These are phyloP conservation scores for Panellus pusillus DNA, from an alignment of 768 basidiomycete genomes.

Conservation along the genomic window DNA sequence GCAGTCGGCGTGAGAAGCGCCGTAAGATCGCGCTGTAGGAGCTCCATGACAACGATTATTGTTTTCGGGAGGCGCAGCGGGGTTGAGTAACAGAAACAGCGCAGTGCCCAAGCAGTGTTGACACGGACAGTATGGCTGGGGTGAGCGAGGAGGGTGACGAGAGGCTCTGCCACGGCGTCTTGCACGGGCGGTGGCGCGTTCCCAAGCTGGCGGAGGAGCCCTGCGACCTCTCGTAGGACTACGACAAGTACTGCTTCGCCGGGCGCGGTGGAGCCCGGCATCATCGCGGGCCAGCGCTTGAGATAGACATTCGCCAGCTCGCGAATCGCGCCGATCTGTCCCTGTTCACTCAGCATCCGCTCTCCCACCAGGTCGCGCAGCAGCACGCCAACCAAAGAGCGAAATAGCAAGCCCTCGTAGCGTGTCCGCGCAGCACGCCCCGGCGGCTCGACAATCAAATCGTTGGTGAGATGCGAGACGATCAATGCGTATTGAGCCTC, in stretches of 20 bases:
- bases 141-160: conserved; percentile 83
- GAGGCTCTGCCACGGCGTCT: conserved; percentile 84
- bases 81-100: conserved; percentile 88
- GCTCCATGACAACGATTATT: conserved; percentile 74
- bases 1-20: conserved; percentile 71
- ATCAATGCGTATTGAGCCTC: conserved; percentile 83
- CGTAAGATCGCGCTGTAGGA: conserved; percentile 80
- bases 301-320: conserved; percentile 81
- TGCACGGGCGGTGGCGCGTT: conserved; percentile 87
- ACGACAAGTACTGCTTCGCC: conserved; percentile 67
- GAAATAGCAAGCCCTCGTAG: conserved; percentile 72
- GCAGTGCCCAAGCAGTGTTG: conserved; percentile 82
- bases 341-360: conserved; percentile 89
- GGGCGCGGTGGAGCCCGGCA: conserved; percentile 81
- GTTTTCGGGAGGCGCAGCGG: conserved; percentile 82
- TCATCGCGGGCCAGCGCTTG: conserved; percentile 90
- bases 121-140: conserved; percentile 87
- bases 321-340: conserved; percentile 87
- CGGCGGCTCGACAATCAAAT: conserved; percentile 66
- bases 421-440: conserved; percentile 47
- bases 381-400: conserved; percentile 74
- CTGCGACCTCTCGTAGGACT: conserved; percentile 80
- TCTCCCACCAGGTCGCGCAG: conserved; percentile 86
- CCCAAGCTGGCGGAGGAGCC: conserved; percentile 83
- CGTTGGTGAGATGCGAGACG: conserved; percentile 73